Evolutionary conservation across 2,329 filamentous ascomycete species (phyloP).

Genomic region (Graphilbum fragrans): DNA sequence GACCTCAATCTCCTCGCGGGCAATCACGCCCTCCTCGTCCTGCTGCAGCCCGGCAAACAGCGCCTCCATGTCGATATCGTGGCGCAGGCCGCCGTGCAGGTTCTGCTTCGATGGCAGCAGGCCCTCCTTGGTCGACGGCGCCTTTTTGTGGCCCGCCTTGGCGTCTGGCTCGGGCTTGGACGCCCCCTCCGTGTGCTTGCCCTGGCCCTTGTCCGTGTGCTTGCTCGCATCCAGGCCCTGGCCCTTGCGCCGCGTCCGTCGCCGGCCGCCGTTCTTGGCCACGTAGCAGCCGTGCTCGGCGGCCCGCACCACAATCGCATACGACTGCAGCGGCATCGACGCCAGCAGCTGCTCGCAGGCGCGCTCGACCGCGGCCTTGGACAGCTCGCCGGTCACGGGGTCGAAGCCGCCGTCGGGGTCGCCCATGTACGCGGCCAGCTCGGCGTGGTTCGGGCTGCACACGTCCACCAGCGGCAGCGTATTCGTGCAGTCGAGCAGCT

Average conservation of each 20-base stretch:
- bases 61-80: slow-evolving; percentile 51
- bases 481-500: slow-evolving; percentile 53
- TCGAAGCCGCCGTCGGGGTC: slow-evolving; percentile 40
- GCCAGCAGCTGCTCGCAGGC: slow-evolving; percentile 50
- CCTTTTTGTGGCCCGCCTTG: slow-evolving; percentile 2
- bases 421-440: slow-evolving; percentile 79
- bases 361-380: slow-evolving; percentile 39
- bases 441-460: slow-evolving; percentile 72
- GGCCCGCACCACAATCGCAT: slow-evolving; percentile 56
- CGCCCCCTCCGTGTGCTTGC: too few species aligned
- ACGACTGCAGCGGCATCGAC: slow-evolving; percentile 52
- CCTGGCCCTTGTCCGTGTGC: slow-evolving; percentile 12
- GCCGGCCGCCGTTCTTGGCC: slow-evolving; percentile 42
- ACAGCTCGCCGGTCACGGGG: slow-evolving; percentile 40
- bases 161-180: slow-evolving; percentile 11
- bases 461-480: slow-evolving; percentile 49
- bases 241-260: not conserved
- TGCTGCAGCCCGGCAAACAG: slow-evolving; percentile 47
- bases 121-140: not conserved
- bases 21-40: slow-evolving; percentile 38
- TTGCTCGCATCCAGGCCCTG: not conserved
- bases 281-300: slow-evolving; percentile 62
- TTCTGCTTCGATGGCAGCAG: slow-evolving; percentile 28
- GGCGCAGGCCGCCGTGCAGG: slow-evolving; percentile 38
- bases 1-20: slow-evolving; percentile 46